Conservation (phyloP, 1,284 basidiomycete species). For the Hemileia vastatrix region DNA sequence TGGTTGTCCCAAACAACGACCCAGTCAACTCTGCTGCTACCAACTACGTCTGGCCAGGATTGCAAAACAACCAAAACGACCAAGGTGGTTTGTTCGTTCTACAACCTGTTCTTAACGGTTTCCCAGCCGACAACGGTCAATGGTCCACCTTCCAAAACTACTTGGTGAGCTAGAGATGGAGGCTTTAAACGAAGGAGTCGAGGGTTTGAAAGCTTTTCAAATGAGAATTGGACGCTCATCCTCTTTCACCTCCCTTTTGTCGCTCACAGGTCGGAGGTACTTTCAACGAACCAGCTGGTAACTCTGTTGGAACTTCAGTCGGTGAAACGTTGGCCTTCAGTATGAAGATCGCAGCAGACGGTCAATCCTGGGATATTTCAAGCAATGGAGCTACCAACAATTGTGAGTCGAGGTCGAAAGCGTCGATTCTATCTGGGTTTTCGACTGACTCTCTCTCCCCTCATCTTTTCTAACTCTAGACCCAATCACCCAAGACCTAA, state of each 20-base stretch:
- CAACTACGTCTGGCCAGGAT: background rate
- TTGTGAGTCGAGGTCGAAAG: background rate
- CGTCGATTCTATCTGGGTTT: no score
- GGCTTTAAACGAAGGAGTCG: no score
- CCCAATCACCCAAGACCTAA: no score
- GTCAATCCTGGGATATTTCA: background rate
- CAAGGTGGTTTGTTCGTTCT: background rate
- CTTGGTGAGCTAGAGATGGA: background rate
- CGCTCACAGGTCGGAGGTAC: background rate
- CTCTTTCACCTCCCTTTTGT: background rate
- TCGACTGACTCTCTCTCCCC: no score
- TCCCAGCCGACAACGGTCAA: background rate
- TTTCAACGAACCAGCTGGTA: background rate
- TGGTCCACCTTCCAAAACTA: background rate
- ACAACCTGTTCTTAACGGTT: background rate
- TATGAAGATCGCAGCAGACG: background rate
- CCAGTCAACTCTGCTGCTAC: background rate
- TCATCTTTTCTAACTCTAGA: no score
- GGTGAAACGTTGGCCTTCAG: background rate
- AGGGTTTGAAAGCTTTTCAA: no score
- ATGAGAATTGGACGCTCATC: no score
- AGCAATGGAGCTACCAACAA: background rate
- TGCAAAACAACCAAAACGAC: background rate
- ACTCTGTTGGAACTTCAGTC: background rate
- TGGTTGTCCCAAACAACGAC: background rate